phyloP scores from a whole-genome alignment of 148 eudicot species.

The Fallopia convolvulus region DNA sequence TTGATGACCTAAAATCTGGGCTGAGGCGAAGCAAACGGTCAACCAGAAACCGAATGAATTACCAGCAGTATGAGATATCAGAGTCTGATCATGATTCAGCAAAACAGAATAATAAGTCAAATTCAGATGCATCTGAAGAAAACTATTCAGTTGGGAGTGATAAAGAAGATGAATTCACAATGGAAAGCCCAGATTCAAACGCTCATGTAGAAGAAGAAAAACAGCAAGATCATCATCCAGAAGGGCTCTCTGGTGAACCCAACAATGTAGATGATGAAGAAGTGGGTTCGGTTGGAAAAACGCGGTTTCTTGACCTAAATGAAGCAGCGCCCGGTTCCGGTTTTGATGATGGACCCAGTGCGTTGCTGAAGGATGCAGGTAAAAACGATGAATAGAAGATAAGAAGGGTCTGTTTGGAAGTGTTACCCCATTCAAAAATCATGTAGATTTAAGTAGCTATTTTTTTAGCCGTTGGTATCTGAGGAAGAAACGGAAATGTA shows the following conservation, averaged over 20 bases:
- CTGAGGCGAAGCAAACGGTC: slow-evolving; percentile 86
- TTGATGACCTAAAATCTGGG: slow-evolving; percentile 46
- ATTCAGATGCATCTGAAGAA: slow-evolving; percentile 31
- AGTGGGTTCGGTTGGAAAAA: slow-evolving; percentile 26
- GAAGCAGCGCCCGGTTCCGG: slow-evolving; percentile 85
- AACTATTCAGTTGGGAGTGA: slow-evolving; percentile 39
- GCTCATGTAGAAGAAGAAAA: slow-evolving; percentile 20
- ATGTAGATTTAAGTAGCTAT: slow-evolving; percentile 4
- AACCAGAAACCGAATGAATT: slow-evolving; percentile 60
- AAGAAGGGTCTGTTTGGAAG: background rate
- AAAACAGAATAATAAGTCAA: slow-evolving; percentile 24
- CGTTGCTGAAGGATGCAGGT: slow-evolving; percentile 51
- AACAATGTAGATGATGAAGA: slow-evolving; percentile 33
- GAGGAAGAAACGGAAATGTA: background rate
- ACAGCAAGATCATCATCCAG: background rate
- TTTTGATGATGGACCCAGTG: slow-evolving; percentile 69
- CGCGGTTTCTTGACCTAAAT: slow-evolving; percentile 80
- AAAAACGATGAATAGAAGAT: slow-evolving; percentile 26
- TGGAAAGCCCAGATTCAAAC: slow-evolving; percentile 47
- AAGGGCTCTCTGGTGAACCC: slow-evolving; percentile 13
- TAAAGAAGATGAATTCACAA: slow-evolving; percentile 43
- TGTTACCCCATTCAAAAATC: background rate
- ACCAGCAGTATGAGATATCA: slow-evolving; percentile 55
- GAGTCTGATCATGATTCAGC: slow-evolving; percentile 65
- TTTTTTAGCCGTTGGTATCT: background rate